Conservation (phyloP, 163 green algal genomes). For the Chloromonas sp. region DNA sequence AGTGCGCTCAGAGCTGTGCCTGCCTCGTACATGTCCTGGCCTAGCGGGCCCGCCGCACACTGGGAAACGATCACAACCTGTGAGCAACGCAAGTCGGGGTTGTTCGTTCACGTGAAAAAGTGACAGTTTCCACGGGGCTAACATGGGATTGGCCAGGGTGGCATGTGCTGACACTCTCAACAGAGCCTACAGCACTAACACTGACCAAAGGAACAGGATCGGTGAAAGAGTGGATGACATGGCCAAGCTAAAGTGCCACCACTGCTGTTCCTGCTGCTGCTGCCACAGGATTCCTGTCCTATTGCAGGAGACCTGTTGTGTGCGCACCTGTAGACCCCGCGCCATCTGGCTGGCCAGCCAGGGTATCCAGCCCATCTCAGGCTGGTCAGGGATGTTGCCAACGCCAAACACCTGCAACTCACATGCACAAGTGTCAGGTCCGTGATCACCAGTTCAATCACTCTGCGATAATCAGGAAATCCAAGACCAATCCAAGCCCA, state of each 20-base stretch:
- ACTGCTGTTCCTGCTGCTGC: too few species aligned
- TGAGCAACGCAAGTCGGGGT: not conserved
- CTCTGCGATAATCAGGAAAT: not conserved
- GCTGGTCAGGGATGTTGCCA: slow-evolving; percentile 78
- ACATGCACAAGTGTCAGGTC: not conserved
- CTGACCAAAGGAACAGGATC: too few species aligned
- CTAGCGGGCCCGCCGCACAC: slow-evolving; percentile 35
- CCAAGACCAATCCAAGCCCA: too few species aligned
- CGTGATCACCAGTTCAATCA: not conserved
- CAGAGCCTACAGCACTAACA: too few species aligned
- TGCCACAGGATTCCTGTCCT: too few species aligned
- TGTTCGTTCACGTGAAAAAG: too few species aligned
- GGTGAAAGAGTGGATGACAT: too few species aligned
- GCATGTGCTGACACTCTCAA: too few species aligned
- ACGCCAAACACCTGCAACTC: slow-evolving; percentile 82
- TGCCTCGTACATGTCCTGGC: slow-evolving; percentile 41
- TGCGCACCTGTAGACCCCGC: slow-evolving; percentile 56
- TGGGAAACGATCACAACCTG: slow-evolving; percentile 47
- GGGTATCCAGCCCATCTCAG: slow-evolving; percentile 62
- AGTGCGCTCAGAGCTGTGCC: slow-evolving; percentile 24
- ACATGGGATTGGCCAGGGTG: too few species aligned
- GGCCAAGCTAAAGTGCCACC: too few species aligned
- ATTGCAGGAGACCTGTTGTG: too few species aligned
- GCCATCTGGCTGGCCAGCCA: slow-evolving; percentile 75
- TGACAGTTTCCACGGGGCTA: too few species aligned